These are phyloP conservation scores for Chaetomium strumarium DNA, from an alignment of 2,329 filamentous ascomycete genomes.

Conservation along the genomic window DNA sequence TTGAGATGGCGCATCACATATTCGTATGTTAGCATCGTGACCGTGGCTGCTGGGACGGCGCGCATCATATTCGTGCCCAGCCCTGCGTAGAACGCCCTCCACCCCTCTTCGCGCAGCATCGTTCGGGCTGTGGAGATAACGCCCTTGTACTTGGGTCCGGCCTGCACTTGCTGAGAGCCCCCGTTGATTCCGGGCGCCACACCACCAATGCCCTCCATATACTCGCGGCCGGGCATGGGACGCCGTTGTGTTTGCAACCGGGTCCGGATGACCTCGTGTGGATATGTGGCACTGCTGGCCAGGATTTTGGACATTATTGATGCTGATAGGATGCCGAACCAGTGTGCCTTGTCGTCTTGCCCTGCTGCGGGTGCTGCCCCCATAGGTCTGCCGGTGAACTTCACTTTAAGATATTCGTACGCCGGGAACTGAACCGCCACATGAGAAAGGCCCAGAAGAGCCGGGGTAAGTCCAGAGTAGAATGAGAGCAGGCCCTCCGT, in stretches of 20 bases:
- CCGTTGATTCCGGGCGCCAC: slow-evolving; percentile 39
- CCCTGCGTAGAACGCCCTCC: slow-evolving; percentile 93
- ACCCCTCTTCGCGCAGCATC: slow-evolving; percentile 86
- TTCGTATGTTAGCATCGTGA: slow-evolving; percentile 97
- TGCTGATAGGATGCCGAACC: slow-evolving; percentile 76
- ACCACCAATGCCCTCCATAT: slow-evolving; percentile 44
- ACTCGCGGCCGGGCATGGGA: slow-evolving; percentile 51
- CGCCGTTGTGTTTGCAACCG: slow-evolving; percentile 89
- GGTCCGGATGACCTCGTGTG: slow-evolving; percentile 92
- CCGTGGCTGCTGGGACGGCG: slow-evolving; percentile 89
- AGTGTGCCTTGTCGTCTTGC: slow-evolving; percentile 60
- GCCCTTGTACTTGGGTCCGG: slow-evolving; percentile 62
- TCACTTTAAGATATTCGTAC: slow-evolving; percentile 88
- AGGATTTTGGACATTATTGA: slow-evolving; percentile 92
- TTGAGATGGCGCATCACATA: slow-evolving; percentile 56
- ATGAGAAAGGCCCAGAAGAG: slow-evolving; percentile 84
- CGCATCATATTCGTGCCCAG: slow-evolving; percentile 98
- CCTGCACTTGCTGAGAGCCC: slow-evolving; percentile 32
- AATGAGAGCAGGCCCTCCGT: slow-evolving; percentile 85
- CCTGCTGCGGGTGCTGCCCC: slow-evolving; percentile 56
- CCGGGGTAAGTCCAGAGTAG: slow-evolving; percentile 90
- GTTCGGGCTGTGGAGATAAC: slow-evolving; percentile 75
- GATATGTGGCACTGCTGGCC: slow-evolving; percentile 92
- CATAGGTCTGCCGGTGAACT: slow-evolving; percentile 85
- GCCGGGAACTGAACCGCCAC: slow-evolving; percentile 96